Conservation (phyloP, 176 grass and related monocot species). For the Triticum timopheevii region DNA sequence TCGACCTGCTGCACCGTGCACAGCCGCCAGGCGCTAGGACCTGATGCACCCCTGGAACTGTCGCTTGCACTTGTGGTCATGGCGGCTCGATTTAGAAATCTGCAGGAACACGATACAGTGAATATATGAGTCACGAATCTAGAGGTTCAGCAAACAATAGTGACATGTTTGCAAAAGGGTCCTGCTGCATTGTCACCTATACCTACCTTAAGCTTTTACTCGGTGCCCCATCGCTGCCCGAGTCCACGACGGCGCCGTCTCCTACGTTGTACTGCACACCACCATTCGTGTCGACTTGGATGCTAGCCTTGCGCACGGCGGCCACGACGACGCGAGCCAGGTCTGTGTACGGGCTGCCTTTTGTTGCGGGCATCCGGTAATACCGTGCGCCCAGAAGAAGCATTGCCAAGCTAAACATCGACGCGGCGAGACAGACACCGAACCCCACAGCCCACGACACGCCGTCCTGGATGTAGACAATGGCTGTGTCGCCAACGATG, state of each 20-base stretch:
- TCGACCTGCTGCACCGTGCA: constrained; percentile 36
- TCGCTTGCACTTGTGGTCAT: constrained; percentile 23
- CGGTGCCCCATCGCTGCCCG: neutral
- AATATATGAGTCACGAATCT: neutral
- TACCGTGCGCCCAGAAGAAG: constrained; percentile 41
- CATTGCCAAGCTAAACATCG: constrained; percentile 26
- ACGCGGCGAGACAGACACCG: neutral
- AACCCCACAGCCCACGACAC: constrained; percentile 61
- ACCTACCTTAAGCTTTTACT: constrained; percentile 19
- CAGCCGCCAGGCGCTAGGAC: constrained; percentile 17
- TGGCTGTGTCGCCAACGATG: constrained; percentile 40
- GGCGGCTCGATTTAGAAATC: constrained; percentile 46
- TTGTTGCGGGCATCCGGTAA: constrained; percentile 27
- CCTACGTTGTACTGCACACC: constrained; percentile 23
- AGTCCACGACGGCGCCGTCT: neutral
- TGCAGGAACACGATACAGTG: neutral
- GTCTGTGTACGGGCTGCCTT: constrained; percentile 63
- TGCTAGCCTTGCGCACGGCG: neutral
- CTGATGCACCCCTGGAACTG: neutral
- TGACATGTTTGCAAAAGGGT: neutral
- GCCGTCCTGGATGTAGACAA: constrained; percentile 62
- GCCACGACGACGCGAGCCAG: constrained; percentile 48
- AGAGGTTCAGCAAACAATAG: neutral
- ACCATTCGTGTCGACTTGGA: neutral
- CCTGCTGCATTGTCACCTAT: too few species aligned